These are phyloP conservation scores for Auriscalpium microsporum DNA, from an alignment of 768 basidiomycete genomes.

Conservation along the genomic window DNA sequence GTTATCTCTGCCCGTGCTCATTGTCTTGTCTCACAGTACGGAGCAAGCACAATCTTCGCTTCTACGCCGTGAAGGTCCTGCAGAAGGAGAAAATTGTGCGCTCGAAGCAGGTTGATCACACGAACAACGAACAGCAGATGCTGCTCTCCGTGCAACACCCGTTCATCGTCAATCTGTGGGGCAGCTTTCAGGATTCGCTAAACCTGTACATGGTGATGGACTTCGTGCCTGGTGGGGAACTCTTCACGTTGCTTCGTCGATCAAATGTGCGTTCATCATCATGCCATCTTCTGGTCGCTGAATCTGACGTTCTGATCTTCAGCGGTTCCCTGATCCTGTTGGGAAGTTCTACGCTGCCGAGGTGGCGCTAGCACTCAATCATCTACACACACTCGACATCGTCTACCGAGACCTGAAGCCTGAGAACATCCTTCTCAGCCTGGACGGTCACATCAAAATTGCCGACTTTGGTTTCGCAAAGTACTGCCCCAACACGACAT, in stretches of 20 bases:
- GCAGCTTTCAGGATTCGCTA: constrained; percentile 81
- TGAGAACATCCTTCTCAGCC: constrained; percentile 87
- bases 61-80: constrained; percentile 93
- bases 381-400: constrained; percentile 80
- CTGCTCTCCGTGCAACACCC: constrained; percentile 81
- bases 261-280: constrained; percentile 56
- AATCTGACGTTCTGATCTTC: constrained; percentile 13
- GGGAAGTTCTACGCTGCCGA: constrained; percentile 97
- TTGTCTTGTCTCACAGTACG: constrained; percentile 42
- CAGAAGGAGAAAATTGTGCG: constrained; percentile 88
- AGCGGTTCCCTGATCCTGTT: constrained; percentile 95
- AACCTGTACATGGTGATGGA: constrained; percentile 99
- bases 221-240: constrained; percentile 93
- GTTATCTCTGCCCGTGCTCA: background rate
- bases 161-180: constrained; percentile 96
- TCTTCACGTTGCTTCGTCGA: constrained; percentile 87
- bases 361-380: constrained; percentile 86
- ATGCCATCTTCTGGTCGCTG: background rate
- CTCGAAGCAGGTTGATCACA: constrained; percentile 95
- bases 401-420: constrained; percentile 98
- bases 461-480: constrained; percentile 98
- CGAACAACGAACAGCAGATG: constrained; percentile 89
- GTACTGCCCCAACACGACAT: constrained; percentile 75
- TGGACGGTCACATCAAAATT: constrained; percentile 95
- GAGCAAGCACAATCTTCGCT: constrained; percentile 90